These are phyloP conservation scores for Neurospora cerealis DNA, from an alignment of 495 filamentous ascomycete species.

Conservation along the genomic window DNA sequence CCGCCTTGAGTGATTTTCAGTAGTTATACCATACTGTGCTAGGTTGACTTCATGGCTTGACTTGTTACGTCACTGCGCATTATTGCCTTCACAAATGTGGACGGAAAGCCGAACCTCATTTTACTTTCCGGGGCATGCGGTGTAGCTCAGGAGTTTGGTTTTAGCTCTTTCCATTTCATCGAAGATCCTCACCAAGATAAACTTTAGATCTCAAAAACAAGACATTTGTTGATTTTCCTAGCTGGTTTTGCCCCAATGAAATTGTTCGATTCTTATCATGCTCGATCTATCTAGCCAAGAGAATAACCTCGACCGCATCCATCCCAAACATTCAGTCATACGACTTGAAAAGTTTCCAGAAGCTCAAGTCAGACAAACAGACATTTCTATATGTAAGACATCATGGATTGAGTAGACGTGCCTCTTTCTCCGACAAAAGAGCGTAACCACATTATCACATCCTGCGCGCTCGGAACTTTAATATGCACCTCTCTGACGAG, in stretches of 20 bases:
- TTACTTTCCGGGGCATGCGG: not conserved
- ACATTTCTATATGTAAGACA: not conserved
- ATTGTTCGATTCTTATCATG: not conserved
- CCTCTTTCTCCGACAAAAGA: not conserved
- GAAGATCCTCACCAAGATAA: not conserved
- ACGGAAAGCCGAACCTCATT: not conserved
- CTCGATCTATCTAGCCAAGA: not conserved
- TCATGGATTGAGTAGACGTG: not conserved
- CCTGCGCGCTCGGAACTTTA: not conserved
- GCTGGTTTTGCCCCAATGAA: not conserved
- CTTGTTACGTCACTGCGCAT: not conserved
- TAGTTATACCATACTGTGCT: not conserved
- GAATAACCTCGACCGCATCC: not conserved
- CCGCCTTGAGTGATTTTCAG: not conserved
- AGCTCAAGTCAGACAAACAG: not conserved
- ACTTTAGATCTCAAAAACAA: not conserved
- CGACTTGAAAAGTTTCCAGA: not conserved
- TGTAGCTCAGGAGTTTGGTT: not conserved
- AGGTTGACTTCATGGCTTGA: not conserved
- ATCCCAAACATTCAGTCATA: not conserved
- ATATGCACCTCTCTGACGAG: not conserved
- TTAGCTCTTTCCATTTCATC: not conserved
- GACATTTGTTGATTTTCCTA: not conserved
- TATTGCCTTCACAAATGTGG: not conserved
- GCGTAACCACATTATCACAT: not conserved